phyloP scores from a whole-genome alignment of 257 asterid genomes.

The Leptodermis oblonga region DNA sequence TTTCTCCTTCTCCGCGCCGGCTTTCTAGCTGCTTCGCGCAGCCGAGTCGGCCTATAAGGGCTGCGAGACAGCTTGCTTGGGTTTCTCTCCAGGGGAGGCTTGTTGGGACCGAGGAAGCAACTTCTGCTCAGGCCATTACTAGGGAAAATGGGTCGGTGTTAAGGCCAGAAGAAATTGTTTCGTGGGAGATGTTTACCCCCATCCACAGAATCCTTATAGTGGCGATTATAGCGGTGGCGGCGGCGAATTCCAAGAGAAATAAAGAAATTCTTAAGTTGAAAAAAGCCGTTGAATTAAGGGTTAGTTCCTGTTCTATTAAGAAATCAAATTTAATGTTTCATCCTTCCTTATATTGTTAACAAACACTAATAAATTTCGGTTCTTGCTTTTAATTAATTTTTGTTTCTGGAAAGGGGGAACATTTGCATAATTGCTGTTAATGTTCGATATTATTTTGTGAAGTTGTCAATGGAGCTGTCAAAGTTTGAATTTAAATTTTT shows the following conservation, averaged over 20 bases:
- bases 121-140: slow-evolving; percentile 52
- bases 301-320: slow-evolving; percentile 28
- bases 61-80: slow-evolving; percentile 69
- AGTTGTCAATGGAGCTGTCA: background rate
- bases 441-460: background rate
- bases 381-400: background rate
- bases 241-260: slow-evolving; percentile 44
- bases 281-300: slow-evolving; percentile 76
- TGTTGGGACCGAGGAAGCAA: slow-evolving; percentile 79
- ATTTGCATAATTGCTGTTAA: too few species aligned
- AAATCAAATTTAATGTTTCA: too few species aligned
- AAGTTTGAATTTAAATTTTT: background rate
- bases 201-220: slow-evolving; percentile 72
- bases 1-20: slow-evolving; percentile 59
- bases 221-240: slow-evolving; percentile 66
- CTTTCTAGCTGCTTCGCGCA: slow-evolving; percentile 64
- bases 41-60: slow-evolving; percentile 52
- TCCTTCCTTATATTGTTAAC: too few species aligned
- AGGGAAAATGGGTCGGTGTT: slow-evolving; percentile 28
- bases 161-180: slow-evolving; percentile 44
- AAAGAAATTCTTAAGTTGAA: slow-evolving; percentile 42
- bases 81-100: slow-evolving; percentile 90
- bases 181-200: slow-evolving; percentile 84
- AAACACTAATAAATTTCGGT: background rate
- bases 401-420: background rate